A percentile compares a stretch with the other conserved stretches of the same genome.
Evolutionary conservation across 352 stramenopile species (phyloP).

Genomic region (Elongisporangium anandrum): DNA sequence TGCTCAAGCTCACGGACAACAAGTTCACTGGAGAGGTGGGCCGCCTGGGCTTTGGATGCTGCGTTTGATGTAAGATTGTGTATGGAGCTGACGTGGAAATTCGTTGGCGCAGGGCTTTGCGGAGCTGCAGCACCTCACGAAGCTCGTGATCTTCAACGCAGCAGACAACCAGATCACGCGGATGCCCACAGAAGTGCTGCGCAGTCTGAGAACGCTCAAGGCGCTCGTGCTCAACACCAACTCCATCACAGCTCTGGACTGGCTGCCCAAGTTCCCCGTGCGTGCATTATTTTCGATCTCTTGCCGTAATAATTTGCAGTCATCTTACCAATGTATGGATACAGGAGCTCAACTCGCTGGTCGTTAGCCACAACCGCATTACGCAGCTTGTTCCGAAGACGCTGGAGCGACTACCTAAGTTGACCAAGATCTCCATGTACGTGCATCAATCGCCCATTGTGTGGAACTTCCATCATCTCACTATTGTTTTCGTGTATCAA

Average conservation of each 20-base stretch:
- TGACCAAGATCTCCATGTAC: conserved; percentile 86
- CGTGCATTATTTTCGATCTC: not conserved
- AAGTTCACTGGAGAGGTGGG: conserved; percentile 63
- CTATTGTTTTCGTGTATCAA: conserved; percentile 1
- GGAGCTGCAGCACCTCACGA: conserved; percentile 71
- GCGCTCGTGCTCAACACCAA: conserved; percentile 86
- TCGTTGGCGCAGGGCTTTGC: conserved; percentile 26
- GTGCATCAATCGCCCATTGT: too few relatives aligned
- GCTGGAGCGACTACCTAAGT: conserved; percentile 57
- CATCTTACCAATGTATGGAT: conserved; percentile 2
- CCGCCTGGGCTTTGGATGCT: not conserved
- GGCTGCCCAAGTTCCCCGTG: conserved; percentile 66
- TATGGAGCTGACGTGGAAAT: not conserved
- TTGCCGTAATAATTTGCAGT: not conserved
- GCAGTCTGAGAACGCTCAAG: conserved; percentile 65
- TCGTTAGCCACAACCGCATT: conserved; percentile 85
- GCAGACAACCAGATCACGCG: conserved; percentile 73
- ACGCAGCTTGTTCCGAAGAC: conserved; percentile 50
- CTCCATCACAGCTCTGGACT: conserved; percentile 76
- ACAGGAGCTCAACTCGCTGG: conserved; percentile 78
- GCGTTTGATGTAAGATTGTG: conserved; percentile 2
- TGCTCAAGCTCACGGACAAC: conserved; percentile 80
- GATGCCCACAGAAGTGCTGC: conserved; percentile 64
- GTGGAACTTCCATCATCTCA: conserved; percentile 6
- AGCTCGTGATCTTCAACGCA: conserved; percentile 76